Evolutionary conservation across 768 basidiomycete species (phyloP).

Genomic region (Agrocybe pediades): DNA sequence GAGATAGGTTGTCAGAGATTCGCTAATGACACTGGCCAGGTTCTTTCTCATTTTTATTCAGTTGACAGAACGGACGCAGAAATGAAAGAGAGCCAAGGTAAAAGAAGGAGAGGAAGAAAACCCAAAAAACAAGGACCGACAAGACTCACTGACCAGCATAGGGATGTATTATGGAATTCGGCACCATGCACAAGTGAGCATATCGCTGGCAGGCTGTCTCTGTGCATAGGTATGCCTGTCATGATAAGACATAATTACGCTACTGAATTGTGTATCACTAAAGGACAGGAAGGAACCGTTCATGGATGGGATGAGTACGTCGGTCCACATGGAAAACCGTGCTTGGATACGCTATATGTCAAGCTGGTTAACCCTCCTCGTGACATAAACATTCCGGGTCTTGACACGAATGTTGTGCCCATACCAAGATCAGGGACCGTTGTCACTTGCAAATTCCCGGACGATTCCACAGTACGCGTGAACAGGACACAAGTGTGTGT

Average conservation of each 20-base stretch:
- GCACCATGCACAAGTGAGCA: conserved; percentile 9
- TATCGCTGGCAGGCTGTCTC: conserved; percentile 27
- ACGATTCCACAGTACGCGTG: conserved; percentile 21
- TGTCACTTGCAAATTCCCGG: conserved; percentile 15
- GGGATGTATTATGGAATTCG: conserved; percentile 12
- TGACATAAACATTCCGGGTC: conserved; percentile 21
- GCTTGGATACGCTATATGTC: conserved; percentile 33
- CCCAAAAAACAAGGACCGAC: background rate
- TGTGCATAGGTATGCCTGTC: conserved; percentile 34
- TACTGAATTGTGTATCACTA: conserved; percentile 35
- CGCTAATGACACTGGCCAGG: conserved; percentile 25
- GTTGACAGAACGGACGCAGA: conserved; percentile 6
- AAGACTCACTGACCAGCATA: background rate
- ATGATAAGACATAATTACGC: conserved; percentile 32
- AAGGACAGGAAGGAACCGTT: conserved; percentile 34
- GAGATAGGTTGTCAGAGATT: conserved; percentile 24
- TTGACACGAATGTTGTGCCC: conserved; percentile 36
- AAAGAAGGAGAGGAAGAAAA: background rate
- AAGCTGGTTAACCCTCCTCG: conserved; percentile 23
- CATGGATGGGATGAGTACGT: conserved; percentile 25
- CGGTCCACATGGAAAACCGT: conserved; percentile 17
- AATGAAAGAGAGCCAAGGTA: background rate
- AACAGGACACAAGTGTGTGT: conserved; percentile 23
- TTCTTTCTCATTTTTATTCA: conserved; percentile 29
- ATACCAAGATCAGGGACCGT: conserved; percentile 6